Base-by-base conservation (phyloP, 2,329 filamentous ascomycete species). In the Ophiostoma montium region DNA sequence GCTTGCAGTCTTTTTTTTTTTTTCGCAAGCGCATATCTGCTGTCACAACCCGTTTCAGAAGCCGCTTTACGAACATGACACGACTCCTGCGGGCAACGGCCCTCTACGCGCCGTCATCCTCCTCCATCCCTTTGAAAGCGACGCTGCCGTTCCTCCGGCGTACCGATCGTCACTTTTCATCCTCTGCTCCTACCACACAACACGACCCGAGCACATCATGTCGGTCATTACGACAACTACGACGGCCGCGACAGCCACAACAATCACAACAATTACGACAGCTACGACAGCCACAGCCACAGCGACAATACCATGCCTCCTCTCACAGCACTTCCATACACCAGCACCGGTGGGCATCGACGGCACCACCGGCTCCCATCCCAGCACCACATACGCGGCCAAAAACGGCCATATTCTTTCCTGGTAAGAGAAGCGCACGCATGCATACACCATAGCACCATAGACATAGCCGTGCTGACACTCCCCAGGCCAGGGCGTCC, bases 401-500 rank as follows among this genome's bases (percentile, higher is more conserved):
- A n/a, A 63, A 61, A 58, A 79, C 75, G 49, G 75, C 75, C 52
- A 70, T 79, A 48, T 78, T 79, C 68, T 79, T 79, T 54, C 75
- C 75, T 53, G 74, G 74, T 76, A 54, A 1, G 47, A 19, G 13
- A 2, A 9, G 4, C 9, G 12, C 31, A 33, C 21, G 3, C 16
- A 10, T 9, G 11, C 4, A 16, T 7, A 10, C 2, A 15, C 11
- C 3, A 8, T 47, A n/a, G 16, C 21, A 39, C 13, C 12, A 21
- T 3, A 19, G 12, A 31, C 5, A 15, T 15, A 7, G 7, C 1
- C 18, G 8, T 10, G 15, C 41, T 31, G 31, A 16, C 36, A n/a
- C 12, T 6, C 19, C 6, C 16, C 13, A 89, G 86, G 86, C 58
- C 87, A 94, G 67, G 87, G 87, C 57, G 87, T 94, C 16, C 87